phyloP scores from a whole-genome alignment of 257 asterid species.

The Solanum clarkiae region DNA sequence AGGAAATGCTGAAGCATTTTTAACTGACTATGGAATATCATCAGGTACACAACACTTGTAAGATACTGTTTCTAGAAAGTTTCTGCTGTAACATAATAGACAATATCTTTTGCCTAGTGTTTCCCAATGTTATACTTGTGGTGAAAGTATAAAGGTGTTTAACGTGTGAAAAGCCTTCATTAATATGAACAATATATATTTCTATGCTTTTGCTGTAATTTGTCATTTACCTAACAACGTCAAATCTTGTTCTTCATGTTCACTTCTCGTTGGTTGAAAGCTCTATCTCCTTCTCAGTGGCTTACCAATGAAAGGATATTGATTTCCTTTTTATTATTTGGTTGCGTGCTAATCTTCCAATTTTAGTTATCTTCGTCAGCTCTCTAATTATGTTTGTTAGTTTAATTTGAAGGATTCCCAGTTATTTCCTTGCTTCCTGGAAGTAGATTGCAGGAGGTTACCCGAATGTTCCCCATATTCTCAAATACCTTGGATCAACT shows the following conservation, averaged over 20 bases:
- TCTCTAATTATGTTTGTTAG: not conserved
- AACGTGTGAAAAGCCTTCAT: not conserved
- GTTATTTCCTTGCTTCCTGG: constrained; percentile 83
- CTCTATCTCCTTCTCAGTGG: not conserved
- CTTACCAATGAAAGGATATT: not conserved
- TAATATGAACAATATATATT: not conserved
- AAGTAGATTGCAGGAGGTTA: constrained; percentile 92
- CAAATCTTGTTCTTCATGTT: not conserved
- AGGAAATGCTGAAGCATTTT: constrained; percentile 55
- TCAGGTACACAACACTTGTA: constrained; percentile 32
- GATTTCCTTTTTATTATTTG: not conserved
- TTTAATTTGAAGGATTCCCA: constrained; percentile 43
- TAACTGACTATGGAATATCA: constrained; percentile 45
- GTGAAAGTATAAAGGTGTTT: not conserved
- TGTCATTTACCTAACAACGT: not conserved
- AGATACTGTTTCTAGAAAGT: not conserved
- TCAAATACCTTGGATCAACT: constrained; percentile 43
- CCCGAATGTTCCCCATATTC: constrained; percentile 74
- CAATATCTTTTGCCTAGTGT: not conserved
- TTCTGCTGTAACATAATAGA: not conserved
- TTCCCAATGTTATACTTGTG: not conserved
- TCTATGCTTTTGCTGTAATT: not conserved
- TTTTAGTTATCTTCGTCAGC: not conserved
- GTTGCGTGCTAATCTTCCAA: not conserved
- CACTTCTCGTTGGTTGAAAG: not conserved